Evolutionary conservation across 495 filamentous ascomycete genomes (phyloP).

Genomic region (Penicillium atrosanguineum): DNA sequence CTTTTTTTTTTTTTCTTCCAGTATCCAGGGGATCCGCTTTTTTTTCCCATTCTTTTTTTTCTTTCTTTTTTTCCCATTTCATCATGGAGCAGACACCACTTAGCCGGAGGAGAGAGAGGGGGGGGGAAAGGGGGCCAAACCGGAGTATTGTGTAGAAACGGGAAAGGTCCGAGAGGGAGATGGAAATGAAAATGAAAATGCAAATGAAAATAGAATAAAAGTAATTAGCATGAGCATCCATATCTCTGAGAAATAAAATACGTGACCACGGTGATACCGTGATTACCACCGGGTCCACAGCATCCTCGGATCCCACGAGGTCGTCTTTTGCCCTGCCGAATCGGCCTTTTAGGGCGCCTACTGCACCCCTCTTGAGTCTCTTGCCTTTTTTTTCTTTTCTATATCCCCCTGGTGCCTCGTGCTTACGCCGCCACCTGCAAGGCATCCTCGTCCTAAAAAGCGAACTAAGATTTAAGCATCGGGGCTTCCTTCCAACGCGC

Average conservation of each 20-base stretch:
- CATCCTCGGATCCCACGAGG: conserved; percentile 48
- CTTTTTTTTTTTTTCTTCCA: neutral
- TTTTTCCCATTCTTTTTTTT: neutral
- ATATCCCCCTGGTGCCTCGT: conserved; percentile 33
- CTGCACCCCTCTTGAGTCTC: neutral
- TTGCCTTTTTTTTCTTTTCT: conserved; percentile 3
- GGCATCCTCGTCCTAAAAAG: conserved; percentile 45
- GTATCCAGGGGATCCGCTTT: conserved; percentile 16
- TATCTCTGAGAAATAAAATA: neutral
- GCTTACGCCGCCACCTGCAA: conserved; percentile 45
- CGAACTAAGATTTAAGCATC: conserved; percentile 52
- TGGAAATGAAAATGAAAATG: neutral
- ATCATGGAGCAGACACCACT: conserved; percentile 21
- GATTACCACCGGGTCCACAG: conserved; percentile 34
- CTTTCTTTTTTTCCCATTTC: neutral
- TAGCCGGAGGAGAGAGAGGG: conserved; percentile 21
- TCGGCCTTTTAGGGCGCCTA: conserved; percentile 25
- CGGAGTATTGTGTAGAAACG: conserved; percentile 26
- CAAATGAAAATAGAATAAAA: conserved; percentile 1
- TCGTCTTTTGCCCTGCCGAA: conserved; percentile 27
- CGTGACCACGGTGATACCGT: no score
- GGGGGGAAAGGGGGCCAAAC: conserved; percentile 28
- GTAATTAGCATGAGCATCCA: conserved; percentile 12
- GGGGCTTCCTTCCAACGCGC: conserved; percentile 32
- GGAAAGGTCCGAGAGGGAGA: conserved; percentile 19